Evolutionary conservation across 225 moss, liverwort and hornwort genomes (phyloP).

Genomic region (Takakia lepidozioides): DNA sequence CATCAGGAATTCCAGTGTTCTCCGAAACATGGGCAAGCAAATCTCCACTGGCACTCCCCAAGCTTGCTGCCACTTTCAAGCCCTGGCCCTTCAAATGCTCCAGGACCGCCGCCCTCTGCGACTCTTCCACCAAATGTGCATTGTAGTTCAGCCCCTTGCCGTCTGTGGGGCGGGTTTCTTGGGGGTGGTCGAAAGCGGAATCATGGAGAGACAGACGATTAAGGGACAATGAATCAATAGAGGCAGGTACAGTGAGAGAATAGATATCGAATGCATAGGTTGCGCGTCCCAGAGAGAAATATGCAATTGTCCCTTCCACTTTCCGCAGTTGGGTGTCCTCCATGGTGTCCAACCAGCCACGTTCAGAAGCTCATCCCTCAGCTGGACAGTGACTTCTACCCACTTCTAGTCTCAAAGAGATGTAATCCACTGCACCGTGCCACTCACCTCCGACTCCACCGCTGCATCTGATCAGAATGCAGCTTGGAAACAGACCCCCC

Average conservation of each 20-base stretch:
- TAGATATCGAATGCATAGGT: conserved; percentile 13
- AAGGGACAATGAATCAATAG: too few species aligned
- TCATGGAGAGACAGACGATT: too few species aligned
- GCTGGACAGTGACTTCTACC: too few species aligned
- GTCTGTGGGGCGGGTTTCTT: conserved; percentile 38
- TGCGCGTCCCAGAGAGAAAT: conserved; percentile 19
- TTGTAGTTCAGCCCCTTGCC: conserved; percentile 74
- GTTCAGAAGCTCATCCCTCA: too few species aligned
- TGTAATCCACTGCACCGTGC: too few species aligned
- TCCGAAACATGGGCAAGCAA: conserved; percentile 60
- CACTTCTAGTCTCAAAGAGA: too few species aligned
- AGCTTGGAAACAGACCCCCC: too few species aligned
- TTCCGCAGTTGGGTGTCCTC: too few species aligned
- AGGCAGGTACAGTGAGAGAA: not conserved
- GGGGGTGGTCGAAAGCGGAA: not conserved
- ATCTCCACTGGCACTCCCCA: conserved; percentile 2
- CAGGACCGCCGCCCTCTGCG: conserved; percentile 19
- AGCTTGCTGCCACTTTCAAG: not conserved
- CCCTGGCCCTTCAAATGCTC: conserved; percentile 19
- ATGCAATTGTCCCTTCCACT: conserved; percentile 42
- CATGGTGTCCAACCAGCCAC: too few species aligned
- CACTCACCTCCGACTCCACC: too few species aligned
- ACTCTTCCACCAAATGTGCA: conserved; percentile 59
- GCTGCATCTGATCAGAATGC: too few species aligned
- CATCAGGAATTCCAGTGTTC: conserved; percentile 54